Evolutionary conservation across 192 early-diverging fungal genomes (phyloP), one percentile per base, ranked within the genome.

Genomic region (Rhizophlyctis rosea): DNA sequence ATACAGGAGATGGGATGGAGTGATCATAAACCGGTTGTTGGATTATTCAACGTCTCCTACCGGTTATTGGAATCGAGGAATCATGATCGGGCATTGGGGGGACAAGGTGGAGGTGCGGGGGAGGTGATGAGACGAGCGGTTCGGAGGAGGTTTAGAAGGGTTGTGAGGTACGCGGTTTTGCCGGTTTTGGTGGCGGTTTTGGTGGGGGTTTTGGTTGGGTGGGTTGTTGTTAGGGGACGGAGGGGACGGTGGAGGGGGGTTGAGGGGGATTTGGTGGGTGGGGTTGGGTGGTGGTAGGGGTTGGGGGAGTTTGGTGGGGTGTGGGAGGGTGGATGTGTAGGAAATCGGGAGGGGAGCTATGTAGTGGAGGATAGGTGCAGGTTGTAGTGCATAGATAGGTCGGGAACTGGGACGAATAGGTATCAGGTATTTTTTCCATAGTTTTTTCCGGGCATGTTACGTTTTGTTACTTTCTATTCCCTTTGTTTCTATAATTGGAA

Each of bases 21-120:
- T 16, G 73, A 75, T 35, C 73, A 75, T 44, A 59, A 75, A 28
- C 73, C 73, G 50, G 73, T 75, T 29, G 39, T 64, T 34, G 73
- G 50, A 28, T 50, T 72, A 29, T 75, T 54, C 49, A 23, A 53
- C 32, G 31, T 73, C n/a, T n/a, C 44, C 13, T 11, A 47, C 13
- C 44, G 13, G 44, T 47, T n/a, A 47, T 47, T n/a, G n/a, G 44
- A n/a, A 14, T 47, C 44, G 11, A 14, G 44, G 44, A n/a, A 47
- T 47, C 13, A 47, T 47, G 13, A 47, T 14, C 44, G n/a, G 44
- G 44, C 13, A n/a, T 47, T 47, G 11, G 44, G n/a, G 11, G 44
- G 11, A 11, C 13, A 14, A n/a, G n/a, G n/a, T 47, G 44, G n/a
- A 47, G 44, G 44, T n/a, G 44, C 13, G 44, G 44, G n/a, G n/a